Evolutionary conservation across 768 basidiomycete species (phyloP).

Genomic region (Mycena galopus): DNA sequence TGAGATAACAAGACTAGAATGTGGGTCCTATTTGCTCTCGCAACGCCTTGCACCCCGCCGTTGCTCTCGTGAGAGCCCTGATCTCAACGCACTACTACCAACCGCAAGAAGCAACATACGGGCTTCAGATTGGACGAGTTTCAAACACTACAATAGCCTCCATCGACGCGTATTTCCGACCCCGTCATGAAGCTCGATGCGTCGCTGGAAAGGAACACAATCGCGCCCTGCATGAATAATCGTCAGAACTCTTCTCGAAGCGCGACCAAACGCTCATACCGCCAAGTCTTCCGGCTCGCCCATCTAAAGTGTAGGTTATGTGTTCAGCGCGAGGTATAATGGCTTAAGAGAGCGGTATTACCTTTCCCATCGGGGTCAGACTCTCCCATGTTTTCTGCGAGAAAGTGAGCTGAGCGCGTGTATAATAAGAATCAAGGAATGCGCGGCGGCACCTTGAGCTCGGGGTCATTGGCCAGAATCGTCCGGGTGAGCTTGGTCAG

Average conservation of each 20-base stretch:
- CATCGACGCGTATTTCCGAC: conserved; percentile 87
- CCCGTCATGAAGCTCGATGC: conserved; percentile 94
- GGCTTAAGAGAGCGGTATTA: conserved; percentile 48
- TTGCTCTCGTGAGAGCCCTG: too few relatives aligned
- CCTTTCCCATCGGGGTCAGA: conserved; percentile 89
- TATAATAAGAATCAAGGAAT: background rate
- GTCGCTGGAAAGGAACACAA: conserved; percentile 92
- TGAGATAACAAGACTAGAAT: too few relatives aligned
- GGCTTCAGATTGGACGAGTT: background rate
- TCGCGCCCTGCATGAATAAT: conserved; percentile 70
- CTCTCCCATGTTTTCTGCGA: conserved; percentile 84
- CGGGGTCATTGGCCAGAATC: conserved; percentile 80
- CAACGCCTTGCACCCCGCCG: too few relatives aligned
- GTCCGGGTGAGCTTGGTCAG: conserved; percentile 89
- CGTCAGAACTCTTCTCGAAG: conserved; percentile 17
- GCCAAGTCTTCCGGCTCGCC: conserved; percentile 94
- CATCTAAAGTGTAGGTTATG: conserved; percentile 67
- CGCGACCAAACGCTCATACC: conserved; percentile 51
- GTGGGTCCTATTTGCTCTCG: too few relatives aligned
- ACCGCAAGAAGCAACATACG: too few relatives aligned
- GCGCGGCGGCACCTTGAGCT: conserved; percentile 75
- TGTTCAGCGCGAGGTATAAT: too few relatives aligned
- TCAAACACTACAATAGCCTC: conserved; percentile 85
- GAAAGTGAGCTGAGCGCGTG: conserved; percentile 14
- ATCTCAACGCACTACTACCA: too few relatives aligned